phyloP scores from a whole-genome alignment of 768 basidiomycete species.

The Russula ochroleuca region DNA sequence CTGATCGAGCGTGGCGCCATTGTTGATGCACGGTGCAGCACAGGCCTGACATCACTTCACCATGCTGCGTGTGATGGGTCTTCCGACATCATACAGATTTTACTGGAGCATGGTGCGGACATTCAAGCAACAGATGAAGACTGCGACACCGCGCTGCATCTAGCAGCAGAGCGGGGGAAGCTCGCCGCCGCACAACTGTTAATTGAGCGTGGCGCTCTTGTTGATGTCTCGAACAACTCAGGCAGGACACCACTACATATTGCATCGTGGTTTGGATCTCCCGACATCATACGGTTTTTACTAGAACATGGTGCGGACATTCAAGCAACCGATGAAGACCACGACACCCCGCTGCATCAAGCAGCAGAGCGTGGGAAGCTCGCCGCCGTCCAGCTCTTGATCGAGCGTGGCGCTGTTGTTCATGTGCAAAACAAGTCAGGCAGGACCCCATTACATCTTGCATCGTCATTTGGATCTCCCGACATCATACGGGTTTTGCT shows the following conservation, averaged over 20 bases:
- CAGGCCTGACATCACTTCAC: neutral
- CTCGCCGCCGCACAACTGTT: neutral
- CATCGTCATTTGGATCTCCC: neutral
- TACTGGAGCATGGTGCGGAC: neutral
- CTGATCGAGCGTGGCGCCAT: neutral
- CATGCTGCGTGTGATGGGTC: neutral
- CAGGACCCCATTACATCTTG: neutral
- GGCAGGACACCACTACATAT: neutral
- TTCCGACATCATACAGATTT: neutral
- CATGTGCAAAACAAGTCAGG: neutral
- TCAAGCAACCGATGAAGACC: neutral
- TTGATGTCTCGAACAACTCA: neutral
- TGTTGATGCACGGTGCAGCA: neutral
- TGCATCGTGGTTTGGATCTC: neutral
- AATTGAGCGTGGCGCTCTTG: neutral
- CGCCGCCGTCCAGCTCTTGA: neutral
- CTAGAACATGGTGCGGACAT: neutral
- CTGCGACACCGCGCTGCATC: too few species aligned
- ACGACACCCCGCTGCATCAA: neutral
- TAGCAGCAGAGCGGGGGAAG: neutral
- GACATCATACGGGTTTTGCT: neutral
- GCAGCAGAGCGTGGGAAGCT: neutral
- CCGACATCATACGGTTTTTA: neutral
- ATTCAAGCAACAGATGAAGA: neutral
- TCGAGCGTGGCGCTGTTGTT: neutral